A percentile compares a stretch with the other conserved stretches of the same genome.
These are phyloP conservation scores for Mariannaea sp. DNA, from an alignment of 2,329 filamentous ascomycete genomes.

Conservation along the genomic window DNA sequence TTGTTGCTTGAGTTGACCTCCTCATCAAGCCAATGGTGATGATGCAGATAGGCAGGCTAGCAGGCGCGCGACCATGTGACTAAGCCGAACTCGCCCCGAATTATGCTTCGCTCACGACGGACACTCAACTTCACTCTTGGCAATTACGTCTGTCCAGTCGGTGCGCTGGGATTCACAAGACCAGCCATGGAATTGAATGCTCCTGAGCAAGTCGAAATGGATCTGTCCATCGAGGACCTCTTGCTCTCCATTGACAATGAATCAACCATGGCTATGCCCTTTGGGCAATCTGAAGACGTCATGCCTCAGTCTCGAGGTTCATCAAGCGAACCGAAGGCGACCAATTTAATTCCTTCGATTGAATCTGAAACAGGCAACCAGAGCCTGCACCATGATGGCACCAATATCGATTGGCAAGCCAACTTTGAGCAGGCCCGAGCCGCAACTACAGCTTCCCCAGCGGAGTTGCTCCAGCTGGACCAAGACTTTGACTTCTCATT, in stretches of 20 bases:
- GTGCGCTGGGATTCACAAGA: background rate
- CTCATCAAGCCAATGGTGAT: no score
- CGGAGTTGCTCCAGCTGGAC: slow-evolving; percentile 10
- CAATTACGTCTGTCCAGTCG: background rate
- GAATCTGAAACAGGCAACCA: background rate
- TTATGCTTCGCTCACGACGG: background rate
- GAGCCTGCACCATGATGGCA: background rate
- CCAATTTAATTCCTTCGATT: background rate
- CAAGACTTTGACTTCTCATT: slow-evolving; percentile 27
- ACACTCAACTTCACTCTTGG: background rate
- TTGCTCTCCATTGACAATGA: slow-evolving; percentile 28
- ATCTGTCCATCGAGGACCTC: slow-evolving; percentile 33
- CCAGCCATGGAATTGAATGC: background rate
- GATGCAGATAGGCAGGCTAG: no score
- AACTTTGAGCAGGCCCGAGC: slow-evolving; percentile 26
- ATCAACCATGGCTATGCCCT: slow-evolving; percentile 25
- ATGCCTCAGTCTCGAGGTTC: slow-evolving; percentile 22
- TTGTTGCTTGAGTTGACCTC: no score
- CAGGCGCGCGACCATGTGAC: no score
- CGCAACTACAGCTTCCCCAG: slow-evolving; percentile 1
- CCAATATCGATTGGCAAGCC: slow-evolving; percentile 30
- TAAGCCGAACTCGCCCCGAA: no score
- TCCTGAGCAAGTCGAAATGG: slow-evolving; percentile 18
- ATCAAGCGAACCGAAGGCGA: slow-evolving; percentile 15
- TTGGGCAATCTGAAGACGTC: slow-evolving; percentile 19